Evolutionary conservation across 2,329 filamentous ascomycete genomes (phyloP), one percentile per base, ranked within the genome.

Genomic region (Hypoxylon rubiginosum): DNA sequence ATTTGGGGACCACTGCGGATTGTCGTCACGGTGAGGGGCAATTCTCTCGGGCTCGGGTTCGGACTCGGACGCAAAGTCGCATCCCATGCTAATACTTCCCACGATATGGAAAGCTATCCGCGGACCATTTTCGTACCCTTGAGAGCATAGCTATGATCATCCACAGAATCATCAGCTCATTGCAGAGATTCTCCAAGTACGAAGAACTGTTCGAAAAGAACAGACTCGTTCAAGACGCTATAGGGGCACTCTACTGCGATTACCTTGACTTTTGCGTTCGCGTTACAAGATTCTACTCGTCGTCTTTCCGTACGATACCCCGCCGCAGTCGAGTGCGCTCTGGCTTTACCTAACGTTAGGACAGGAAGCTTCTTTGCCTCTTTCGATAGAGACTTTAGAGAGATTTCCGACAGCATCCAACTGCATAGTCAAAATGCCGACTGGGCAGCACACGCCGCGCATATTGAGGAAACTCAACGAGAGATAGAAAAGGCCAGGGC

Each of bases 111-210:
- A 61, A 67, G 67, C 58, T 69, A 17, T 51, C 54, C 3, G 59
- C 67, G n/a, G 67, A 67, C 41, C 61, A 69, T 48, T 67, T 69
- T 21, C 64, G 48, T 13, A 69, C 67, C 9, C 28, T 69, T 1
- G 67, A 66, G 30, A 68, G 67, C 56, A 61, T 69, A 59, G 64
- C 64, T 21, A 69, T 69, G 64, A 65, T 69, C 13, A 60, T 69
- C 6, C 67, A 67, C 56, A 64, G 54, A 21, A 55, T 69, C 49
- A 69, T 69, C 17, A 69, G 67, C 48, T 69, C 67, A 8, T 36
- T 69, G 13, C 64, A 67, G 55, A 61, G 67, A 30, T 67, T 69
- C 49, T 62, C 60, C 34, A 69, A 67, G 54, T 69, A 69, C 28
- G 64, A 69, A 41, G 56, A 69, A 19, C 48, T 67, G 21, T 67